Base-by-base conservation (phyloP, 2,329 filamentous ascomycete species). In the Botrytis byssoidea region DNA sequence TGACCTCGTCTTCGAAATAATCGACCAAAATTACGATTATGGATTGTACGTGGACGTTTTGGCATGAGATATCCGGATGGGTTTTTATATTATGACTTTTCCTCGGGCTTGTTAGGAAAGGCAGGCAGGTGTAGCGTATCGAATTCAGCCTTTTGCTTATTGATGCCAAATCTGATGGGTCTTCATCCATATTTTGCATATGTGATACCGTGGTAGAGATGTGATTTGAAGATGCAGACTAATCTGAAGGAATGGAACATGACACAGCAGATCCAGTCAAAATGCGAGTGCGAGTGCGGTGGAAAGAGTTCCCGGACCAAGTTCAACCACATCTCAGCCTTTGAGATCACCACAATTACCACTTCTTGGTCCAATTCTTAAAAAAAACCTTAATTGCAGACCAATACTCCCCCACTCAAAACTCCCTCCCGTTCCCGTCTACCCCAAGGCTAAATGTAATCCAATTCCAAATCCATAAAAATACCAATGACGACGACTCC, bases 41-140 rank as follows among this genome's bases (percentile, higher is more conserved):
- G 42, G 42, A 51, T 66, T 72, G 71, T 60, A 42, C 64, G 71
- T 69, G 71, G 63, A 69, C 66, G 64, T 69, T 72, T 57, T 60
- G 63, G 64, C 55, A 72, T 72, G 71, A 44, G 64, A 72, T 72
- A 72, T 72, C 51, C 46, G 71, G 71, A 72, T 72, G 55, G 71
- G 71, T 69, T 72, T 68, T 57, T 61, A 57, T 63, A 60, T 42
- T 42, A 71, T 64, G 42, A 71, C 70, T 72, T 72, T 72, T 69
- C 71, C 71, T 72, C 71, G 71, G 71, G 64, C 64, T 68, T 72
- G 71, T 57, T 59, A 69, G 66, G 66, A 69, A 57, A 72, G 71
- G 71, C 71, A 72, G 42, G 71, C 71, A 72, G 71, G 71, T 69
- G 71, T 72, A 72, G 71, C 71, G 69, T 72, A 72, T 72, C 55